Base-by-base conservation (phyloP, 2,329 filamentous ascomycete genomes). In the Xylariales sp. region DNA sequence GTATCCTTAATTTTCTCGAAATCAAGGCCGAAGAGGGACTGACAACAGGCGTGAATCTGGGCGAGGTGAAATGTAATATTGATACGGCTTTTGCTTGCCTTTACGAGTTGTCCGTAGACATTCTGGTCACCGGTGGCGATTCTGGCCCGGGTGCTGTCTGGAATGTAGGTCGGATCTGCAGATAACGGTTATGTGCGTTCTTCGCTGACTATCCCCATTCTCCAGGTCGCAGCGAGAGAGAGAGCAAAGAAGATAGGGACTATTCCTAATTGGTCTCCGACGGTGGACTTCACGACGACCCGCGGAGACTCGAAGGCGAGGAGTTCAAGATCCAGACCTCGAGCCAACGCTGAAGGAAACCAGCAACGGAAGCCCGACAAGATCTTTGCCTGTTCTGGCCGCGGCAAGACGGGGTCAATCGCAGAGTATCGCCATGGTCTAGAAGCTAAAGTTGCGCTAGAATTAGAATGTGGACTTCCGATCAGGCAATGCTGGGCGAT, bases 11-110 rank as follows among this genome's bases (percentile, higher is more conserved):
- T 40, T 86, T 84, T 49, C 63, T 91, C 4, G 82, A 88, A 50
- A 79, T 88, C 44, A 76, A 78, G 31, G 72, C 73, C 5, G 69
- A 68, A 47, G 75, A 72, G 33, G 68, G 77, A 50, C 59, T 82
- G 40, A 70, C 74, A 38, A 69, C 72, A 29, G 69, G 74, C 40
- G 71, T 74, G 33, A 70, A 75, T 40, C 71, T 87, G 43, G 84
- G 85, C 6, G 73, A 74, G 38, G 80, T 87, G 49, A 73, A 77
- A 39, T 85, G 84, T 53, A 87, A 86, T 46, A 84, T 95, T 34
- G 85, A 88, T 44, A 82, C 77, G 3, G 88, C 88, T 3, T 94
- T 97, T 58, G 84, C 88, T 38, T 86, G 82, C 40, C 71, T 86
- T n/a, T 80, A 77, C 35, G 76, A 79, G 47, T 67, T 73, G 25